Conservation (phyloP, 305 asterid species). For the Solanum hybrid region DNA sequence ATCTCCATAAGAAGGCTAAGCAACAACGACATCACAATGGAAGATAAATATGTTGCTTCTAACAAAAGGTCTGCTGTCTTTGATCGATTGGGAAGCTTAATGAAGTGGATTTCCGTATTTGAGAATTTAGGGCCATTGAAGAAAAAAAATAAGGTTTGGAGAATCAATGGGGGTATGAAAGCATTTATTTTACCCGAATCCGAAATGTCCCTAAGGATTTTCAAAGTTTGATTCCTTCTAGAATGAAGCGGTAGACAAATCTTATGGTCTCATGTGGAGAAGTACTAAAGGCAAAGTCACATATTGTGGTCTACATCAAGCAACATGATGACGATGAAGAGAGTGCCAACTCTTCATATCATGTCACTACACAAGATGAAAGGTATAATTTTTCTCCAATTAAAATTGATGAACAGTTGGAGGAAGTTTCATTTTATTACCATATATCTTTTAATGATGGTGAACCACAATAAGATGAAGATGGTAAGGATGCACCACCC, state of each 20-base stretch:
- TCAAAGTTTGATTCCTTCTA: not conserved
- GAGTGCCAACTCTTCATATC: no score
- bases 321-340: no score
- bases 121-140: not conserved
- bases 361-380: no score
- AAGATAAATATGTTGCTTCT: not conserved
- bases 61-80: not conserved
- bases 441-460: not conserved
- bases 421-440: not conserved
- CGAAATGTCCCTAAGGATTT: not conserved
- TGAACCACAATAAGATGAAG: not conserved
- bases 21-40: not conserved
- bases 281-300: no score
- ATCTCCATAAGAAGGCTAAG: not conserved
- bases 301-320: no score
- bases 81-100: not conserved
- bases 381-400: not conserved
- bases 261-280: no score
- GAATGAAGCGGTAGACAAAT: not conserved
- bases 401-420: not conserved
- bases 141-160: not conserved
- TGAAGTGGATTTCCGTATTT: no score
- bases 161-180: not conserved
- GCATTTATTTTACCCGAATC: not conserved
- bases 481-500: not conserved